Base-by-base conservation (phyloP, 2,329 filamentous ascomycete genomes). In the Cercospora citrullina region DNA sequence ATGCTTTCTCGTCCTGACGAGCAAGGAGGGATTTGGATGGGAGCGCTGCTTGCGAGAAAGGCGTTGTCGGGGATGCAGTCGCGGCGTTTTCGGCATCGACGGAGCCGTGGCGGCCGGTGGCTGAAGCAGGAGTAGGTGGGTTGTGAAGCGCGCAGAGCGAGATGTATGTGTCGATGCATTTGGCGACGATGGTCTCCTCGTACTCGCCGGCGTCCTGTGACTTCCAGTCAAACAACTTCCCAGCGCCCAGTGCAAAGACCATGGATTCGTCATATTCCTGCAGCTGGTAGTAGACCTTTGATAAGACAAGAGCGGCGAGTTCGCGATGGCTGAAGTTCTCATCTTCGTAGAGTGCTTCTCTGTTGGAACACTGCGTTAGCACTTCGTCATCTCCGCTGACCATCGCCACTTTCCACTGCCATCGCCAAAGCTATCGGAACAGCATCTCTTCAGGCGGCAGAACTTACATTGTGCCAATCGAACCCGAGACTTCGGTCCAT, bases 201-300 rank as follows among this genome's bases (percentile, higher is more conserved):
- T 97, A 99, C 84, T 99, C 95, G 81, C 93, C 91, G 63, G 92
- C 90, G 64, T 90, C 87, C 77, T 97, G 92, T 12, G 62, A 59
- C 53, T 64, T 64, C 72, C 98, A 87, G 83, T 96, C 92, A 85
- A 99, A 97, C 60, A 97, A 89, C 79, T 97, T 92, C 69, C 95
- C 95, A 26, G 95, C 94, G 68, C 93, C 94, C 57, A 99, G 88
- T 71, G 95, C 95, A 81, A 99, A 98, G 63, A 92, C 91, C 94
- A 99, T 98, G 81, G 94, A 97, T 84, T 99, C 95, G 79, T 97
- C 95, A 84, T 99, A 99, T 80, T 95, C 95, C 82, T 97, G 93
- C 63, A 99, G 89, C 79, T 99, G 95, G 79, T 98, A 99, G 84
- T 98, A 99, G 74, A 98, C 93, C 86, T 99, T 99, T 75, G 95